phyloP scores from a whole-genome alignment of 2,329 filamentous ascomycete species.

The Dactylellina haptotyla region DNA sequence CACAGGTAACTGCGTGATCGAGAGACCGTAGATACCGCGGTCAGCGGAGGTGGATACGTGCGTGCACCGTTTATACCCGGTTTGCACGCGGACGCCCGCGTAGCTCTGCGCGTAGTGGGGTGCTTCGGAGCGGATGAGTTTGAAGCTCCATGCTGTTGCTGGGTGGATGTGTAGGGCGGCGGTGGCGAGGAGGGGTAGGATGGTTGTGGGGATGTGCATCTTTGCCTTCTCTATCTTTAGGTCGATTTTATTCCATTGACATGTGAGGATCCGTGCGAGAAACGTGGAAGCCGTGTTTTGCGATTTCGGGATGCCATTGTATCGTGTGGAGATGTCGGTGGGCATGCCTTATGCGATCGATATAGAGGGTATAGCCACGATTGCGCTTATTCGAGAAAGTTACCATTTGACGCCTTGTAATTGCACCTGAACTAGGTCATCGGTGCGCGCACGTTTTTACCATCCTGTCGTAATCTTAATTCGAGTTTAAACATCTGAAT shows the following conservation, averaged over 20 bases:
- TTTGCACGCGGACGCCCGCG: background rate
- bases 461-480: background rate
- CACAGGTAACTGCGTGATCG: background rate
- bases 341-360: background rate
- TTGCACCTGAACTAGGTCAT: too few relatives aligned
- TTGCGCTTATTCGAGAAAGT: slow-evolving; percentile 16
- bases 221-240: background rate
- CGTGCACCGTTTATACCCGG: background rate
- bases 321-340: too few relatives aligned
- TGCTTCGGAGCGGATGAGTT: slow-evolving; percentile 1
- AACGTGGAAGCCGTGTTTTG: too few relatives aligned
- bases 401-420: background rate
- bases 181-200: background rate
- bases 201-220: background rate
- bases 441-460: too few relatives aligned
- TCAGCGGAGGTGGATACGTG: background rate
- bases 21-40: background rate
- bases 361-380: background rate
- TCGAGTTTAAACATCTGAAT: too few relatives aligned
- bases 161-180: background rate
- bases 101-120: background rate
- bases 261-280: too few relatives aligned
- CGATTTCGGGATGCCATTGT: too few relatives aligned
- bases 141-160: slow-evolving; percentile 13
- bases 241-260: too few relatives aligned